Base-by-base conservation (phyloP, 2,329 filamentous ascomycete genomes). In the Penicillium brasilianum region DNA sequence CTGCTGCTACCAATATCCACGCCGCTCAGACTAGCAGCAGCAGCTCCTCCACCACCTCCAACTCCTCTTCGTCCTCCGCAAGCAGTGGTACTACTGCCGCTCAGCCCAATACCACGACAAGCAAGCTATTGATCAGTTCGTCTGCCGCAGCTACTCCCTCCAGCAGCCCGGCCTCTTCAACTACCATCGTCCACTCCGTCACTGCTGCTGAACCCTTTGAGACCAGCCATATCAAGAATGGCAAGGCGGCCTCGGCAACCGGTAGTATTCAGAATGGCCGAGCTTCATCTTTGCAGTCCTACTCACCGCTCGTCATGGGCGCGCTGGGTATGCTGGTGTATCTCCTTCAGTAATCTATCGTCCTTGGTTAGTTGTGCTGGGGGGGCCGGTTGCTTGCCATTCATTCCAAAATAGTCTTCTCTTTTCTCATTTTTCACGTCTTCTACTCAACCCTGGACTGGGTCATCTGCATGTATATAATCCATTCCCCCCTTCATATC, bases 81-180 rank as follows among this genome's bases (percentile, higher is more conserved):
- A 62, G 63, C 25, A 52, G 62, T 8, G 58, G 65, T 25, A 59
- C 69, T 14, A 63, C 68, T 25, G 57, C 67, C 43, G 67, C 63
- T 22, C 53, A 64, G 18, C 59, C 65, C 48, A 63, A 58, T n/a
- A 52, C 87, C 28, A 88, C 88, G 8, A 86, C 87, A 46, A 74
- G 90, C 55, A 87, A 87, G 36, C 80, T 90, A 54, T 69, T 74
- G 36, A 72, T 70, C 50, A 69, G 70, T 44, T 73, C 73, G 36
- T 69, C 67, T 37, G 63, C 57, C 14, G 60, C 59, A 14, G 62
- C 57, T 7, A 64, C 63, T 34, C 62, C 66, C 11, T 72, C 70
- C 9, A 64, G 67, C 48, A 72, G 69, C 28, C 51, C 52, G 2
- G 57, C 58, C 5, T 57, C 68, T 22, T 61, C 66, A 36, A 57